These are phyloP conservation scores for Spinellus fusiger DNA, from an alignment of 192 early-diverging fungal species.

Conservation along the genomic window DNA sequence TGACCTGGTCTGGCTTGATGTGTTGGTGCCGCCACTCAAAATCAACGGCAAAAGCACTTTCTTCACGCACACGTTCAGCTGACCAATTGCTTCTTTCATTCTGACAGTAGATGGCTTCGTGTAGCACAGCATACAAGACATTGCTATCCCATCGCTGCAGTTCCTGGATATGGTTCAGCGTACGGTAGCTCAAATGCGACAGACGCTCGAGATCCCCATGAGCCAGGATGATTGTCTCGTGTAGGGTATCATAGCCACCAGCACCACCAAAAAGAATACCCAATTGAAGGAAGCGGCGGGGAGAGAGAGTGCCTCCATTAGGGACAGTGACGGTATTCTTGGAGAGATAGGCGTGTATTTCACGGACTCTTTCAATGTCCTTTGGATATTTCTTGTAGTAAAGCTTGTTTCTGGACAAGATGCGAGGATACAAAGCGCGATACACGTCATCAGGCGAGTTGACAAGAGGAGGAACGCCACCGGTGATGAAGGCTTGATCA, in stretches of 20 bases:
- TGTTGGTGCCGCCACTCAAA: slow-evolving; percentile 45
- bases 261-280: slow-evolving; percentile 56
- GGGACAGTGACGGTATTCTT: slow-evolving; percentile 40
- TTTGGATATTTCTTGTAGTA: slow-evolving; percentile 60
- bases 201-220: slow-evolving; percentile 36
- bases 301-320: slow-evolving; percentile 55
- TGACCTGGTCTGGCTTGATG: slow-evolving; percentile 39
- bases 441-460: slow-evolving; percentile 57
- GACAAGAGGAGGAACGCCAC: slow-evolving; percentile 63
- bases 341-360: slow-evolving; percentile 51
- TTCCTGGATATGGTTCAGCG: slow-evolving; percentile 34
- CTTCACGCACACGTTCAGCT: slow-evolving; percentile 47
- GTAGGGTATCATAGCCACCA: slow-evolving; percentile 59
- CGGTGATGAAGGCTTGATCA: slow-evolving; percentile 59
- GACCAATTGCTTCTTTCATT: slow-evolving; percentile 52
- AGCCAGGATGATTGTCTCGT: slow-evolving; percentile 45
- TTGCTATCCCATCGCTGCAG: slow-evolving; percentile 49
- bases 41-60: slow-evolving; percentile 20
- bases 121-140: slow-evolving; percentile 59
- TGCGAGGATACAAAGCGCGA: slow-evolving; percentile 50
- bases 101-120: slow-evolving; percentile 65
- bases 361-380: slow-evolving; percentile 54
- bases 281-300: slow-evolving; percentile 62
- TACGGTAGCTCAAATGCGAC: slow-evolving; percentile 33
- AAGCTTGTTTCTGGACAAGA: slow-evolving; percentile 51